phyloP scores from a whole-genome alignment of 768 basidiomycete genomes.

The Chalciporus chontae region DNA sequence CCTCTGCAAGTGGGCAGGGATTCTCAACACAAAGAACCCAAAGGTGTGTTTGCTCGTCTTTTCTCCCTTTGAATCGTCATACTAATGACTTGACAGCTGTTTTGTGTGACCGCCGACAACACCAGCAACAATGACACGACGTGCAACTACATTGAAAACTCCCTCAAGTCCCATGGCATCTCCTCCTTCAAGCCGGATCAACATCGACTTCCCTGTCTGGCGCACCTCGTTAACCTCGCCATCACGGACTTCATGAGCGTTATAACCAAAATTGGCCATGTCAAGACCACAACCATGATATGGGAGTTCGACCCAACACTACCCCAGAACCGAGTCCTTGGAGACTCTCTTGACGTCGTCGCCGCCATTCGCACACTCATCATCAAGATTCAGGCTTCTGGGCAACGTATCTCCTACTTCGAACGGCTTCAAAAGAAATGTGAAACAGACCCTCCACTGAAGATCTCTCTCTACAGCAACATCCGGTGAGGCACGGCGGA shows the following conservation, averaged over 20 bases:
- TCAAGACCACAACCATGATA: slow-evolving; percentile 28
- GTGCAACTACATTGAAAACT: slow-evolving; percentile 13
- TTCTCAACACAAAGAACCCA: not conserved
- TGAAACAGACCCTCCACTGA: slow-evolving; percentile 12
- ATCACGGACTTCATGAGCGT: slow-evolving; percentile 26
- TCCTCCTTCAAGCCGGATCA: slow-evolving; percentile 12
- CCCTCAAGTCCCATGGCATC: slow-evolving; percentile 9
- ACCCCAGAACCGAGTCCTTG: slow-evolving; percentile 23
- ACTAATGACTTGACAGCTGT: slow-evolving; percentile 15
- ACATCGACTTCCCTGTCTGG: slow-evolving; percentile 26
- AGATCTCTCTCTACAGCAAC: slow-evolving; percentile 26
- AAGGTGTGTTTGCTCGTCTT: too few relatives aligned
- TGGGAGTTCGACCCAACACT: slow-evolving; percentile 33
- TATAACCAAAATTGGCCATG: slow-evolving; percentile 28
- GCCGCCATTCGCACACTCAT: slow-evolving; percentile 27
- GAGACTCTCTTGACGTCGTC: slow-evolving; percentile 30
- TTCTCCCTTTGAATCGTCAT: too few relatives aligned
- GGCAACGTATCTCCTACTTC: slow-evolving; percentile 24
- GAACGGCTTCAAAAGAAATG: slow-evolving; percentile 18
- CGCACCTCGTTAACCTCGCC: slow-evolving; percentile 28
- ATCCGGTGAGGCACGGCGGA: slow-evolving; percentile 23
- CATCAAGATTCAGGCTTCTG: slow-evolving; percentile 29
- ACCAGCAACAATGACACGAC: slow-evolving; percentile 22
- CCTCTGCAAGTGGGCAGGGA: slow-evolving; percentile 25
- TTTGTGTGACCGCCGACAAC: slow-evolving; percentile 24